Evolutionary conservation across 2,329 filamentous ascomycete species (phyloP).

Genomic region (Fusarium sp.): DNA sequence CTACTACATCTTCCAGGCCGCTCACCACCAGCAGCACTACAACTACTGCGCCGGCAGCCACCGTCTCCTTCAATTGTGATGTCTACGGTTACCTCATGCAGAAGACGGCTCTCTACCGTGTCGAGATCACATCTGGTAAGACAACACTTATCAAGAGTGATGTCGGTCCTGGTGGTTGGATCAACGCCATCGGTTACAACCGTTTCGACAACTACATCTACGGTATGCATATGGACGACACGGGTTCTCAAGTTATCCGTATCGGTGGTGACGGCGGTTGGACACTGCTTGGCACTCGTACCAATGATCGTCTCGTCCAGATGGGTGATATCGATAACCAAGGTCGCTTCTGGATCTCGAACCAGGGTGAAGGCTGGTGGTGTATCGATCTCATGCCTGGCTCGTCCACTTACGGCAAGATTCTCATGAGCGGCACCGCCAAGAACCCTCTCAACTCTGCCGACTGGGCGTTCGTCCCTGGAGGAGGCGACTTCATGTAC

Average conservation of each 20-base stretch:
- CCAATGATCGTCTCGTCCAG: slow-evolving; percentile 21
- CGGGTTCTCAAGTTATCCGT: slow-evolving; percentile 35
- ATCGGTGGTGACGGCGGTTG: slow-evolving; percentile 34
- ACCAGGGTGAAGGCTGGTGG: slow-evolving; percentile 37
- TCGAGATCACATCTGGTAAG: slow-evolving; percentile 26
- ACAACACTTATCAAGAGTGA: slow-evolving; percentile 23
- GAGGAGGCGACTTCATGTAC: slow-evolving; percentile 39
- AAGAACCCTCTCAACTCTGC: slow-evolving; percentile 6
- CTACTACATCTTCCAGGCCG: not conserved
- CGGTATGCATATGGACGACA: slow-evolving; percentile 13
- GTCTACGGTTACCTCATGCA: slow-evolving; percentile 33
- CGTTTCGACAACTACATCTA: slow-evolving; percentile 35
- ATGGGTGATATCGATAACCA: slow-evolving; percentile 39
- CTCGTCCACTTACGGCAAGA: slow-evolving; percentile 31
- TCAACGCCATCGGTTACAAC: slow-evolving; percentile 38
- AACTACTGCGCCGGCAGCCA: not conserved
- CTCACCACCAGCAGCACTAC: slow-evolving; percentile 4
- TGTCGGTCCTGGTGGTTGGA: slow-evolving; percentile 32
- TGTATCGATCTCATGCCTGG: slow-evolving; percentile 32
- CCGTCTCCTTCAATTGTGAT: slow-evolving; percentile 21
- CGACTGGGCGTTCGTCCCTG: slow-evolving; percentile 40
- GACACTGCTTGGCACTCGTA: slow-evolving; percentile 21
- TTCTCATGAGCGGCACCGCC: slow-evolving; percentile 28
- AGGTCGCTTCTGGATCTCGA: slow-evolving; percentile 37
- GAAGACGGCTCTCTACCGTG: slow-evolving; percentile 26